Evolutionary conservation across 2,329 filamentous ascomycete species (phyloP), one percentile per base, ranked within the genome.

Genomic region (Bipolaris sorokiniana): DNA sequence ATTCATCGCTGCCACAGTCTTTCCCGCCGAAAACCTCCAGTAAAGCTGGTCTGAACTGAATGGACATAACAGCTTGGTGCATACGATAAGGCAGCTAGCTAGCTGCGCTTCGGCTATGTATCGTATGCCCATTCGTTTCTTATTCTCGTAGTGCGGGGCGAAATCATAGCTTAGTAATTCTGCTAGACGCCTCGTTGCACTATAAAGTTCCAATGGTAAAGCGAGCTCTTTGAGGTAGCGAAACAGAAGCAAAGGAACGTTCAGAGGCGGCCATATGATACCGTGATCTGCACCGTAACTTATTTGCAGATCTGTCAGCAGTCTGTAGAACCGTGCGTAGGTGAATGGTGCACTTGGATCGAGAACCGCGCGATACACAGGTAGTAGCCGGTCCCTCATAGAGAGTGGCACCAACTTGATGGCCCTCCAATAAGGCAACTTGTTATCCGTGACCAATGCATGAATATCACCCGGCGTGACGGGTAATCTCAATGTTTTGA

Each of bases 1-100:
- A 70, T 94, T 80, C 53, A 97, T 80, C 18, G 76, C 75, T n/a
- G 87, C 76, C 3, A 80, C 80, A 13, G 85, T 81, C 1, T 87
- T 83, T 56, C 91, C 88, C 9, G 79, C 77, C 13, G 78, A 63
- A 16, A 79, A 81, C 34, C 70, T 75, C 7, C 82, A 83, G 63
- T 81, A 79, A 40, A 88, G 80, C 50, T 80, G 74, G 11, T 82
- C 68, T 20, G 80, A 78, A 67, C 91, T 86, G 42, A 97, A 86
- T 0, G 94, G 91, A 66, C 91, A 92, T 18, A 90, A 81, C 2
- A 97, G 75, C 67, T 97, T 97, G 3, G 89, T 87, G 3, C 90
- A 86, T 13, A 96, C 82, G 2, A 97, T 80, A 3, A 97, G 75
- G 3, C 91, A 79, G 3, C 88, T 82, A 53, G 92, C 81, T 1